These are phyloP conservation scores for Penicillium diatomitis DNA, from an alignment of 495 filamentous ascomycete genomes.

Conservation along the genomic window DNA sequence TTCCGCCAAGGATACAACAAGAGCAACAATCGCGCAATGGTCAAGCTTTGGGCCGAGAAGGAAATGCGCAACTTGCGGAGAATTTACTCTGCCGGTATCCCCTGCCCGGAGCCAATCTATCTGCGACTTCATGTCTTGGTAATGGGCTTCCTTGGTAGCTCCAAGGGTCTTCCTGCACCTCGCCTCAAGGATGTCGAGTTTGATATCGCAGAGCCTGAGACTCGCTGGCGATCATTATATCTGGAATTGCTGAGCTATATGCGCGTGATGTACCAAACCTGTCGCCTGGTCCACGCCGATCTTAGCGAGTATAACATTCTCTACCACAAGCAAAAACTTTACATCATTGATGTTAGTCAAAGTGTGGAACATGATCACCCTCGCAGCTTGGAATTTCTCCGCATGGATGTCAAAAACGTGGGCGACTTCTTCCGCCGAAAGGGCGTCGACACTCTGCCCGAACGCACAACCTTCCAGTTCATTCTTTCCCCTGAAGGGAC, in stretches of 20 bases:
- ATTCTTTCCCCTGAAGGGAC: slow-evolving; percentile 53
- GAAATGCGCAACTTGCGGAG: slow-evolving; percentile 90
- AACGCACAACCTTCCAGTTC: slow-evolving; percentile 70
- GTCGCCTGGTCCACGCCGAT: slow-evolving; percentile 88
- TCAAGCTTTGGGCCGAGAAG: slow-evolving; percentile 97
- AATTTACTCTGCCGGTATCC: slow-evolving; percentile 72
- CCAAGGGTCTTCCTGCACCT: slow-evolving; percentile 76
- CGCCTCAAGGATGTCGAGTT: slow-evolving; percentile 69
- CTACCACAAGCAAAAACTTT: slow-evolving; percentile 73
- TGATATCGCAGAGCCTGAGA: slow-evolving; percentile 43
- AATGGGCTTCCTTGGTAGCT: slow-evolving; percentile 87
- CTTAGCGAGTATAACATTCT: slow-evolving; percentile 95
- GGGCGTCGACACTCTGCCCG: slow-evolving; percentile 66
- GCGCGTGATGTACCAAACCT: slow-evolving; percentile 83
- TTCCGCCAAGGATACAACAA: slow-evolving; percentile 81
- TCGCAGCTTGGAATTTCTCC: slow-evolving; percentile 77
- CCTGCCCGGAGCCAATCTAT: slow-evolving; percentile 80
- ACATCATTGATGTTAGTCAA: slow-evolving; percentile 96
- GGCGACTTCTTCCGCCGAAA: slow-evolving; percentile 83
- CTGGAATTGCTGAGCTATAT: slow-evolving; percentile 78
- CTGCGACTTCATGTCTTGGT: slow-evolving; percentile 84
- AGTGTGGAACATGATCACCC: slow-evolving; percentile 96
- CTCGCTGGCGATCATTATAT: slow-evolving; percentile 67
- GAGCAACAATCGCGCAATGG: slow-evolving; percentile 86
- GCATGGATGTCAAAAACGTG: slow-evolving; percentile 97